phyloP scores from a whole-genome alignment of 768 basidiomycete genomes.

The Piloderma croceum region DNA sequence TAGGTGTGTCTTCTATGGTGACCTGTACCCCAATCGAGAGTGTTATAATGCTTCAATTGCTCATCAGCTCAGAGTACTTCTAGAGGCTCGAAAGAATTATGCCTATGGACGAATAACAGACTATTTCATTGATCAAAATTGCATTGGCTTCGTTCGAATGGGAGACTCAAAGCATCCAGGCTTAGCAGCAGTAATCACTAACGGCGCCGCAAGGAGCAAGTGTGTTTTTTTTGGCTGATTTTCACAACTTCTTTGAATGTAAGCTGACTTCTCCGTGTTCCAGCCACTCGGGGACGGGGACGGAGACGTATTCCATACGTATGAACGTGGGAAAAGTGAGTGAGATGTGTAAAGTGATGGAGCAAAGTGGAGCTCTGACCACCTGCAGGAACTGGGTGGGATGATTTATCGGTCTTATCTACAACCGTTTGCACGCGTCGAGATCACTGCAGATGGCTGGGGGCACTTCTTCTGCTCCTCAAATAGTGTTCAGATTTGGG shows the following conservation, averaged over 20 bases:
- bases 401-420: constrained; percentile 45
- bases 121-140: constrained; percentile 54
- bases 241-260: constrained; percentile 1
- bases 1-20: constrained; percentile 87
- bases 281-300: too few relatives aligned
- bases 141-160: constrained; percentile 70
- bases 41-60: constrained; percentile 54
- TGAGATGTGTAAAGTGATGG: constrained; percentile 30
- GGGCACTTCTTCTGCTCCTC: constrained; percentile 57
- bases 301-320: constrained; percentile 42
- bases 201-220: constrained; percentile 41
- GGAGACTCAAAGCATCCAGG: constrained; percentile 52
- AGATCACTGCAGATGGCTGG: constrained; percentile 55
- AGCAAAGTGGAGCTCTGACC: constrained; percentile 16
- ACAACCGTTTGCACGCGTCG: constrained; percentile 37
- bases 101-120: constrained; percentile 64
- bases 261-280: constrained; percentile 15
- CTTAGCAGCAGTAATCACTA: constrained; percentile 71
- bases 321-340: constrained; percentile 66
- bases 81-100: constrained; percentile 56
- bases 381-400: constrained; percentile 22
- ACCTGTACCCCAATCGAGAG: constrained; percentile 68
- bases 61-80: constrained; percentile 45
- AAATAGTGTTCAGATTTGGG: constrained; percentile 59
- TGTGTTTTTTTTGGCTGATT: not conserved